Base-by-base conservation (phyloP, 768 basidiomycete species). In the Fistulinella prunicolor region DNA sequence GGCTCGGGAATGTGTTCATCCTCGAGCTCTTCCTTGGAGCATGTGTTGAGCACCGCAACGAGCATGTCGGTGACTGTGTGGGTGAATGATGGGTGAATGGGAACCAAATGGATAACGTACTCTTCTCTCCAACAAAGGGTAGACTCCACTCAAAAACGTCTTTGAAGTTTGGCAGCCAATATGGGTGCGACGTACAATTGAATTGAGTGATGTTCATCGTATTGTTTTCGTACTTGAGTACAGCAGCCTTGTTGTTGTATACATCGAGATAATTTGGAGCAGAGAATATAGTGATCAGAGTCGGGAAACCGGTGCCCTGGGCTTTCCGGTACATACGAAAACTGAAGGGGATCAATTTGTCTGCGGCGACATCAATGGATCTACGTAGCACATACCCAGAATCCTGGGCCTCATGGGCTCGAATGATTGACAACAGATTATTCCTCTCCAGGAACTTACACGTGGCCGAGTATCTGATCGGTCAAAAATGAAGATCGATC, bases 141-240 rank as follows among this genome's bases (percentile, higher is more conserved):
- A 98, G 66, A 76, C 88, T 91, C 95, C 94, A 98, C 10, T 94
- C 95, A 64, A 98, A 98, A 24, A 92, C 94, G 62, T 98, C 91
- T 82, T 94, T 94, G 59, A 96, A 96, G 71, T 96, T 96, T 0
- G 94, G 94, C 24, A 98, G 66, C 92, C 93, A 94, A 67, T 91
- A 96, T 4, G 90, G 90, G 60, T 94, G 90, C n/a, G 85, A 77
- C 26, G 73, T 81, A 42, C 76, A 79, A 62, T 86, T 85, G 59
- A 88, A 94, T 64, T 93, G 90, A 47, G 93, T 79, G 50, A 97
- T 95, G 43, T 92, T 96, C 73, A 96, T 94, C 47, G 89, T 94
- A 71, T 93, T 94, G 68, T 93, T 93, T 57, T 88, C 91, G 64
- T 97, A 97, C 70, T 96, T 96, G 68, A 98, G 83, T 16, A 99